A percentile compares a stretch with the other conserved stretches of the same genome.
These are phyloP conservation scores for Fusarium sp. DNA, from an alignment of 2,329 filamentous ascomycete species.

Conservation along the genomic window DNA sequence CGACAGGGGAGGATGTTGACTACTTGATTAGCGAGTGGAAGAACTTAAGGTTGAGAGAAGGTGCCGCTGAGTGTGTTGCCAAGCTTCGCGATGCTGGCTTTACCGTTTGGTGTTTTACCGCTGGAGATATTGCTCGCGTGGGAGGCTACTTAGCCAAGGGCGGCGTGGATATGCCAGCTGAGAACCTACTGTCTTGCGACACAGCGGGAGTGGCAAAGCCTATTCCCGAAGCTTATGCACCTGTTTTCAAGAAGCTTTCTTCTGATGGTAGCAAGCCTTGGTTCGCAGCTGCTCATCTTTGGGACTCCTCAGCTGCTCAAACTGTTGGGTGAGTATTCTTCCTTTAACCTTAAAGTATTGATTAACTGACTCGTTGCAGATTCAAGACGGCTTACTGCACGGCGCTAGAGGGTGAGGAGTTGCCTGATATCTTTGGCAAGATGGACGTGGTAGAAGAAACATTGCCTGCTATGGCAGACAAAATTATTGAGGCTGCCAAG, in stretches of 20 bases:
- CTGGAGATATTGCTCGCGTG: neutral
- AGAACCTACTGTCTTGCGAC: neutral
- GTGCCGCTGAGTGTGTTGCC: neutral
- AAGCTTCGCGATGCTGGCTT: neutral
- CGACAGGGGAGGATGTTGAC: neutral
- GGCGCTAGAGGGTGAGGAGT: neutral
- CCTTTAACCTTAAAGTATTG: fast-evolving
- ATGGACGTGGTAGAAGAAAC: neutral
- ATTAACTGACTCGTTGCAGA: neutral
- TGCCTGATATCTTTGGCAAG: neutral
- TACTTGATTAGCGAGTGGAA: neutral
- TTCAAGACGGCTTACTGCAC: neutral
- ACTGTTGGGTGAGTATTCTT: neutral
- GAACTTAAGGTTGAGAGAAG: neutral
- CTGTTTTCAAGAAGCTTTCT: neutral
- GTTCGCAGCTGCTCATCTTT: neutral
- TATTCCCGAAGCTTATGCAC: neutral
- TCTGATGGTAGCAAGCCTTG: neutral
- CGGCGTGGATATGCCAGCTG: neutral
- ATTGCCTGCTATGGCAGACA: neutral
- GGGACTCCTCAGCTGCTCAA: neutral
- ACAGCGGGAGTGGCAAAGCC: neutral
- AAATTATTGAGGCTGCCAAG: neutral
- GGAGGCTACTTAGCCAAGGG: neutral
- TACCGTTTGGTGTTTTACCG: neutral